These are phyloP conservation scores for Fusarium siculi DNA, from an alignment of 2,329 filamentous ascomycete genomes.

Conservation along the genomic window DNA sequence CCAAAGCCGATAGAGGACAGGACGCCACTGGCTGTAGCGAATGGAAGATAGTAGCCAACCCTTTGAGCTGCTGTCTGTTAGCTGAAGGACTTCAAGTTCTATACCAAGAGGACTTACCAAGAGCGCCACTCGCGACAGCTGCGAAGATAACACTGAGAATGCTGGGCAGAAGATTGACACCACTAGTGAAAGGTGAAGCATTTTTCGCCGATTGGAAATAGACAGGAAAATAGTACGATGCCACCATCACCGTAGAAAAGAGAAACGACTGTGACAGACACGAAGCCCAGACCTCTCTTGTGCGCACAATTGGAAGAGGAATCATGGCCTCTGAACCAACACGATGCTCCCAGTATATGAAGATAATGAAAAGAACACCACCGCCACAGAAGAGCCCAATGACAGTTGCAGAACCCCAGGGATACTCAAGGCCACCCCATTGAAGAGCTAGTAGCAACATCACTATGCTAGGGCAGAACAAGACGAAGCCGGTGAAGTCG, in stretches of 20 bases:
- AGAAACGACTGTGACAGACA: constrained; percentile 56
- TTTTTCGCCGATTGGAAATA: constrained; percentile 62
- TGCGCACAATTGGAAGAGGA: constrained; percentile 55
- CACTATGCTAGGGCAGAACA: constrained; percentile 59
- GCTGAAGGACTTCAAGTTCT: not conserved
- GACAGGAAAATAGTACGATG: constrained; percentile 60
- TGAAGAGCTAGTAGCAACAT: constrained; percentile 63
- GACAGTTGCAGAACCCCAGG: constrained; percentile 57
- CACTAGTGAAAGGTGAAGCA: constrained; percentile 43
- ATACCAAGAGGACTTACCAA: constrained; percentile 19
- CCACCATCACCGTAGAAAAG: constrained; percentile 56
- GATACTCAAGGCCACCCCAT: constrained; percentile 59
- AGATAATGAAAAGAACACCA: constrained; percentile 52
- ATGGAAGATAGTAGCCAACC: constrained; percentile 57
- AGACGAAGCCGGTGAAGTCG: constrained; percentile 56
- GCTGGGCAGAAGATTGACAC: constrained; percentile 45
- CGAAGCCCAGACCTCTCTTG: constrained; percentile 56
- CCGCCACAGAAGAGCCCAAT: constrained; percentile 59
- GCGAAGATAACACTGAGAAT: constrained; percentile 41
- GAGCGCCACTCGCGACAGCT: constrained; percentile 37
- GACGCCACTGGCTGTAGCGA: constrained; percentile 50
- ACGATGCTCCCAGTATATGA: constrained; percentile 57
- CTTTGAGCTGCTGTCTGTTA: constrained; percentile 36
- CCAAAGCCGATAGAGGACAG: constrained; percentile 51
- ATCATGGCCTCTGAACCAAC: constrained; percentile 62